These are phyloP conservation scores for Phragmites australis DNA, from an alignment of 176 grass and related monocot species.

Conservation along the genomic window DNA sequence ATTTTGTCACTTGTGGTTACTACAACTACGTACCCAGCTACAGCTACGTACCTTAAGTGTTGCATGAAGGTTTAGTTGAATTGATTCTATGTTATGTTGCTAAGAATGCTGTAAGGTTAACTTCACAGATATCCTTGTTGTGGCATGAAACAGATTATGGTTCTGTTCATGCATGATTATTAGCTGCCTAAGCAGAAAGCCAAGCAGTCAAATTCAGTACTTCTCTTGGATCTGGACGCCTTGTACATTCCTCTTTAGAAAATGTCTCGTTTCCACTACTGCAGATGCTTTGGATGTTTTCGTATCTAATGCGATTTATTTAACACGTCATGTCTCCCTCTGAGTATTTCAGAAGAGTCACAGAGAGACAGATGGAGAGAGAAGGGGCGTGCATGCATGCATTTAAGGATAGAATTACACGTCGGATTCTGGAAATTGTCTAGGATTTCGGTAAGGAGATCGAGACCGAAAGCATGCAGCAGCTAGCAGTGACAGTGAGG, in stretches of 20 bases:
- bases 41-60: too few relatives aligned
- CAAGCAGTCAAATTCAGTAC: too few relatives aligned
- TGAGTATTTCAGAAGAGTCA: not conserved
- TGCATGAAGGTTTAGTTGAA: not conserved
- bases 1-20: constrained; percentile 32
- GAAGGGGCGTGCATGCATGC: not conserved
- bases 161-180: too few relatives aligned
- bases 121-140: not conserved
- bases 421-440: constrained; percentile 52
- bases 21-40: too few relatives aligned
- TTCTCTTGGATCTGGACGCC: too few relatives aligned
- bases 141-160: too few relatives aligned
- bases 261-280: not conserved
- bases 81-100: not conserved
- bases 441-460: constrained; percentile 30
- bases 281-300: constrained; percentile 23
- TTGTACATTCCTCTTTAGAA: constrained; percentile 24
- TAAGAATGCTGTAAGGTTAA: not conserved
- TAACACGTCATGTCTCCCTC: constrained; percentile 37
- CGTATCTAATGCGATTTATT: constrained; percentile 18
- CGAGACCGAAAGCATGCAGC: not conserved
- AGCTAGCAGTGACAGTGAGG: not conserved
- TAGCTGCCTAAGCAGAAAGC: too few relatives aligned
- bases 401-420: constrained; percentile 60
- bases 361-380: not conserved